Base-by-base conservation (phyloP, 768 basidiomycete species). In the Paxillus involutus region DNA sequence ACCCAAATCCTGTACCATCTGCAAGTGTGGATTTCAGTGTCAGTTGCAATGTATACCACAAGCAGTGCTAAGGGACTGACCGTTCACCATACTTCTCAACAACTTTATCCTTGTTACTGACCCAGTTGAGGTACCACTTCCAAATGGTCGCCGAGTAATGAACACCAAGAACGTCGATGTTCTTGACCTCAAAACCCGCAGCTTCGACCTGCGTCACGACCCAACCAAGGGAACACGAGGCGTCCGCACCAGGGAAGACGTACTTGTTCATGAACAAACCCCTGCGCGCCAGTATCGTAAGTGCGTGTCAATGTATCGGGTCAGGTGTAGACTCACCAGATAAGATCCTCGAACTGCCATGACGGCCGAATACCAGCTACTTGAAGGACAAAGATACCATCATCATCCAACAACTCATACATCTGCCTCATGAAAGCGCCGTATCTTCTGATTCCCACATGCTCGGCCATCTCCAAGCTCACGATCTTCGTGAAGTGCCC, bases 341-440 rank as follows among this genome's bases (percentile, higher is more conserved):
- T 86, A 52, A 99, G 84, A 69, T 99, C 97, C 77, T 99, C 97
- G 61, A 87, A 98, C 70, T 98, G 97, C 97, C 97, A 99, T n/a
- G 79, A 70, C 5, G 94, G 94, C 35, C 96, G 86, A 61, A 98
- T 76, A 57, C 97, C 97, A 45, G 97, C 93, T n/a, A 99, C 96
- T 75, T 99, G 97, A 76, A 95, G 81, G 43, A 98, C 91, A 64
- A 98, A 89, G 53, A 88, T 82, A 32, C 97, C 97, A 59, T 98
- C 89, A 69, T 99, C 95, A 55, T 94, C 90, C 57, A 99, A 79
- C 36, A 98, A 79, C 61, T 95, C 84, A 65, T 98, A 97, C 52
- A 99, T 86, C 72, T 98, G 93, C 36, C 80, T 78, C 60, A 98
- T 79, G 84, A 96, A 98, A 36, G 87, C 71, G 14, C 81, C 81